Evolutionary conservation across 2,329 filamentous ascomycete species (phyloP).

Genomic region (Fusarium sp.): DNA sequence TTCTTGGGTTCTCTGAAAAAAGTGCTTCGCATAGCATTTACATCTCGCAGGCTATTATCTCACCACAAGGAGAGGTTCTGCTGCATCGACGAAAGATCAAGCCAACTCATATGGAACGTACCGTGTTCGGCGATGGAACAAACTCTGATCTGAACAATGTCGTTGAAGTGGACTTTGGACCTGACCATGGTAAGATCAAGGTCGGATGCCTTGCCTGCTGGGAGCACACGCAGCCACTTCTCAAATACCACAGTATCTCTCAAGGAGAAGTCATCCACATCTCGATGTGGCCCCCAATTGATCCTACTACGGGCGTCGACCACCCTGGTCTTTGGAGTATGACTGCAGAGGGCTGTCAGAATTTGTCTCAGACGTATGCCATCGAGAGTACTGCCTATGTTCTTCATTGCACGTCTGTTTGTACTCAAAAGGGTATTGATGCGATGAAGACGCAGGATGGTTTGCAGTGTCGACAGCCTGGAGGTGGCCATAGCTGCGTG

Average conservation of each 20-base stretch:
- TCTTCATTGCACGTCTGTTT: slow-evolving; percentile 50
- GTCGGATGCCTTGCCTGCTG: slow-evolving; percentile 62
- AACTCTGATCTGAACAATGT: slow-evolving; percentile 56
- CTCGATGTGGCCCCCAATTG: slow-evolving; percentile 58
- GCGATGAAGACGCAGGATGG: slow-evolving; percentile 58
- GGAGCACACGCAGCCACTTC: slow-evolving; percentile 63
- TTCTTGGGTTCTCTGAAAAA: slow-evolving; percentile 58
- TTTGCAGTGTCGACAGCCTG: slow-evolving; percentile 36
- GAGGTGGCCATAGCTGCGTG: slow-evolving; percentile 40
- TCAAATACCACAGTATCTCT: slow-evolving; percentile 59
- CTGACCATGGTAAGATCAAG: slow-evolving; percentile 44
- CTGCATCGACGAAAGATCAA: slow-evolving; percentile 62
- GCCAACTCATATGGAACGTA: slow-evolving; percentile 64
- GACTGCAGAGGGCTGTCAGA: slow-evolving; percentile 53
- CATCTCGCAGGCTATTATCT: slow-evolving; percentile 60
- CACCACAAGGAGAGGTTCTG: slow-evolving; percentile 54
- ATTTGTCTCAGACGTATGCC: slow-evolving; percentile 65
- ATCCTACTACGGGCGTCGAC: slow-evolving; percentile 35
- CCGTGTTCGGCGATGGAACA: slow-evolving; percentile 60
- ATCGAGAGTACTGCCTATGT: slow-evolving; percentile 68
- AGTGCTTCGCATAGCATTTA: slow-evolving; percentile 53
- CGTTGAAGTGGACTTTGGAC: slow-evolving; percentile 53
- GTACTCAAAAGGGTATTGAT: slow-evolving; percentile 55
- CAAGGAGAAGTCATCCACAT: slow-evolving; percentile 62
- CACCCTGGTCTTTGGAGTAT: slow-evolving; percentile 48